phyloP scores from a whole-genome alignment of 495 filamentous ascomycete species.

The Xylaria intraflava region DNA sequence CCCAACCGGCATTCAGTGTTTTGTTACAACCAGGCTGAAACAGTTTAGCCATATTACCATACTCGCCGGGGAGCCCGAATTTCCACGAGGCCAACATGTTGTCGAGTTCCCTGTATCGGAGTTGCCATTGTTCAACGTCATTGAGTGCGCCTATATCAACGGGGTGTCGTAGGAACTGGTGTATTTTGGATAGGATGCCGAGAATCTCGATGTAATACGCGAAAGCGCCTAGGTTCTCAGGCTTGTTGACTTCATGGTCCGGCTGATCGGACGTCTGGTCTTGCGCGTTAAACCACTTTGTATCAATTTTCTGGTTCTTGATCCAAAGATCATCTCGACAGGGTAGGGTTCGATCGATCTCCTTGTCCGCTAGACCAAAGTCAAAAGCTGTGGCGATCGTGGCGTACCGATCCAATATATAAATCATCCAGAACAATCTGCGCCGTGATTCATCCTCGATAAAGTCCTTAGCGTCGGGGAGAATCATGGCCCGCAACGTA shows the following conservation, averaged over 20 bases:
- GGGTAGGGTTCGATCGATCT: conserved; percentile 79
- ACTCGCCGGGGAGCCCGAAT: conserved; percentile 71
- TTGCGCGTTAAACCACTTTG: conserved; percentile 66
- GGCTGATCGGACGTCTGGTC: conserved; percentile 27
- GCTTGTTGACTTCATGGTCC: conserved; percentile 59
- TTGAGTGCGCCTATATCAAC: conserved; percentile 78
- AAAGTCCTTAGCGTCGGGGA: conserved; percentile 76
- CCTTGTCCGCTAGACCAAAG: conserved; percentile 78
- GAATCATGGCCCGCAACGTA: conserved; percentile 70
- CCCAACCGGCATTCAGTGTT: conserved; percentile 70
- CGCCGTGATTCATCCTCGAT: conserved; percentile 81
- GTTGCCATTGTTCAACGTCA: conserved; percentile 84
- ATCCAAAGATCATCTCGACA: conserved; percentile 82
- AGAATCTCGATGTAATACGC: conserved; percentile 82
- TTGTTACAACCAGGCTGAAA: conserved; percentile 60
- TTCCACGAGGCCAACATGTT: conserved; percentile 73
- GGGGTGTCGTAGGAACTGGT: conserved; percentile 76
- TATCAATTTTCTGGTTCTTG: conserved; percentile 75
- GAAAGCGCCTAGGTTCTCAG: conserved; percentile 79
- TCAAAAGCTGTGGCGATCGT: conserved; percentile 86
- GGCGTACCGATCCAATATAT: conserved; percentile 79
- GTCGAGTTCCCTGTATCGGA: conserved; percentile 77
- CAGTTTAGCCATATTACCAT: conserved; percentile 69
- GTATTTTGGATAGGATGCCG: conserved; percentile 76
- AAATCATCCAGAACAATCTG: conserved; percentile 89